Conservation (phyloP, 495 filamentous ascomycete genomes). For the Tetracladium marchalianum region DNA sequence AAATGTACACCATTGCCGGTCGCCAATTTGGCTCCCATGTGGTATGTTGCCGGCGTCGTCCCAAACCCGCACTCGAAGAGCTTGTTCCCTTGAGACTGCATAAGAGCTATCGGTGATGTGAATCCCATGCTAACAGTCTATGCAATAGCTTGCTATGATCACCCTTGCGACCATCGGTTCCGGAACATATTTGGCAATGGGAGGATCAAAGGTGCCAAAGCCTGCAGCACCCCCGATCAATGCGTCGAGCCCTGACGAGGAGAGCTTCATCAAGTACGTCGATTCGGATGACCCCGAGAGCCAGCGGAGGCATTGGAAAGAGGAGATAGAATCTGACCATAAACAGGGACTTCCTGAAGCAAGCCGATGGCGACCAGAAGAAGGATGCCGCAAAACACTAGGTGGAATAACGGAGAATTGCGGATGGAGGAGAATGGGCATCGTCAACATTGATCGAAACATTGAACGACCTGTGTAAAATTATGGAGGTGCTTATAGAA, state of each 20-base stretch:
- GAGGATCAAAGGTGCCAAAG: slow-evolving; percentile 53
- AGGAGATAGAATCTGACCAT: slow-evolving; percentile 19
- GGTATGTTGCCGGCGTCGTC: slow-evolving; percentile 46
- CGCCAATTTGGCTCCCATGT: slow-evolving; percentile 87
- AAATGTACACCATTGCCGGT: slow-evolving; percentile 76
- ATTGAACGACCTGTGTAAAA: too few relatives aligned
- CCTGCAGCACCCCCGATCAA: slow-evolving; percentile 67
- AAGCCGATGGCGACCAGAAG: slow-evolving; percentile 61
- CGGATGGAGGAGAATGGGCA: too few relatives aligned
- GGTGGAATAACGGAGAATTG: slow-evolving; percentile 22
- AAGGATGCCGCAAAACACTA: slow-evolving; percentile 41
- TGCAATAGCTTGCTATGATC: slow-evolving; percentile 70
- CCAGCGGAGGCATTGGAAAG: not conserved
- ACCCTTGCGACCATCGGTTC: slow-evolving; percentile 61
- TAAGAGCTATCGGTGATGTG: not conserved
- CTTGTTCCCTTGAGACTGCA: slow-evolving; percentile 2
- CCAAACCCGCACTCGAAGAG: not conserved
- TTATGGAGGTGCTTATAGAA: too few relatives aligned
- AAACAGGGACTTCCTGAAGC: slow-evolving; percentile 67
- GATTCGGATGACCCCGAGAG: not conserved
- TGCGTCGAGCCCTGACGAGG: slow-evolving; percentile 83
- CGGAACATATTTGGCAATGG: slow-evolving; percentile 39
- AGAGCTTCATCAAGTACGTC: slow-evolving; percentile 92
- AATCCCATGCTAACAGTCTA: slow-evolving; percentile 9
- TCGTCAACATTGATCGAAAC: too few relatives aligned